Evolutionary conservation across 345 rosid species (phyloP).

Genomic region (Melastoma malabathricum): DNA sequence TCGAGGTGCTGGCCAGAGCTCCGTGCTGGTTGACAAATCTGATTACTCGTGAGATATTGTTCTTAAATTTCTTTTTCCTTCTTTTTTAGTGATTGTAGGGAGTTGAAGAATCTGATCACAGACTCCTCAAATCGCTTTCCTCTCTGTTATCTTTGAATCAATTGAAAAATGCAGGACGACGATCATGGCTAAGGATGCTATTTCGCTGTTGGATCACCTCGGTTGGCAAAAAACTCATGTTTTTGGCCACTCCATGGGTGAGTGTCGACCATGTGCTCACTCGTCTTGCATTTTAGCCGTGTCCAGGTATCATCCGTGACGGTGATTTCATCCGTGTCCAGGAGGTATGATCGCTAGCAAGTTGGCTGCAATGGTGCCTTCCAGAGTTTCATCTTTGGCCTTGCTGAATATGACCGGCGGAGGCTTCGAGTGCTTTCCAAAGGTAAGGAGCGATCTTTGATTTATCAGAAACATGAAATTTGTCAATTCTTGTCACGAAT

Average conservation of each 20-base stretch:
- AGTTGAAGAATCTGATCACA: background rate
- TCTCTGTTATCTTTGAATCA: background rate
- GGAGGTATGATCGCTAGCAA: slow-evolving; percentile 98
- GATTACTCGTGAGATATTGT: slow-evolving; percentile 53
- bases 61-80: too few species aligned
- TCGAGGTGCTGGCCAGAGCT: slow-evolving; percentile 92
- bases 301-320: too few species aligned
- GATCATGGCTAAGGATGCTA: slow-evolving; percentile 83
- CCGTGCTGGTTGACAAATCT: slow-evolving; percentile 46
- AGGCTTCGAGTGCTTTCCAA: slow-evolving; percentile 80
- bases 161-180: slow-evolving; percentile 36
- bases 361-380: slow-evolving; percentile 73
- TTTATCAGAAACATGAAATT: background rate
- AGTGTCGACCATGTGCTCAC: slow-evolving; percentile 3
- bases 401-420: slow-evolving; percentile 95
- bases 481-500: too few species aligned
- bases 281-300: too few species aligned
- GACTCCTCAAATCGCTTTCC: too few species aligned
- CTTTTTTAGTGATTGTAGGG: too few species aligned
- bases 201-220: slow-evolving; percentile 70
- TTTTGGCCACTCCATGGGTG: slow-evolving; percentile 97
- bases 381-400: slow-evolving; percentile 70
- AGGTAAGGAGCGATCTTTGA: slow-evolving; percentile 33
- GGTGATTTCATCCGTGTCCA: slow-evolving; percentile 11
- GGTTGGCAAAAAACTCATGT: slow-evolving; percentile 81